Evolutionary conservation across 768 basidiomycete genomes (phyloP), one percentile per base, ranked within the genome.

Genomic region (Leccinum barrowsii): DNA sequence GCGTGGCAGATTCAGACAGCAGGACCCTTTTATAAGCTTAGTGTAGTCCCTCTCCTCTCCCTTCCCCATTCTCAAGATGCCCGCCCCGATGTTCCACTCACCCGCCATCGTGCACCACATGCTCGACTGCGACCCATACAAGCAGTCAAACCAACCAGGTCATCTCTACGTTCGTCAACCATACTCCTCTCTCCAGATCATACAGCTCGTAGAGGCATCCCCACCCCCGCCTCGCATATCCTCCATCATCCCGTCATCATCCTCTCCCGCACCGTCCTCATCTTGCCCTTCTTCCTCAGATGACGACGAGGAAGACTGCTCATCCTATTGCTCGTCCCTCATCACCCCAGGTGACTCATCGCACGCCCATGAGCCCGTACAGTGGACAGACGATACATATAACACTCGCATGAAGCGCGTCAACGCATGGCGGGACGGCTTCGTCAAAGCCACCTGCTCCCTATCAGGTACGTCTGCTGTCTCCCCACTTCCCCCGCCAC

Each of bases 241-340:
- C 67, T 67, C 69, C 62, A 63, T 65, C 65, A 56, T 66, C 59
- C 56, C 58, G 3, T 55, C 76, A 74, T 71, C 72, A 77, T 72
- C 72, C 17, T 75, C 74, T 2, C 77, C 61, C 28, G 73, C 71
- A 26, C 74, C 75, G 11, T 74, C 60, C 28, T 73, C 71, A 26
- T 75, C 75, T 13, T 74, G 66, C 70, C 79, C 58, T 1, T 68
- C 64, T 52, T 61, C 65, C 7, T 44, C 42, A 44, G 42, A 44
- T 7, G 42, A 44, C 19, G 42, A 44, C 11, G 73, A 72, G 48
- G 81, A 81, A n/a, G 80, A 82, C 62, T 79, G 78, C 70, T 79
- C 83, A 0, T 89, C 86, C 0, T 90, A 89, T 62, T 90, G 88
- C 77, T 90, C 89, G 19, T 90, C 87, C 19, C 82, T 82, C 62